Conservation (phyloP, 1,284 basidiomycete genomes). For the Tetrapyrgos nigripes region DNA sequence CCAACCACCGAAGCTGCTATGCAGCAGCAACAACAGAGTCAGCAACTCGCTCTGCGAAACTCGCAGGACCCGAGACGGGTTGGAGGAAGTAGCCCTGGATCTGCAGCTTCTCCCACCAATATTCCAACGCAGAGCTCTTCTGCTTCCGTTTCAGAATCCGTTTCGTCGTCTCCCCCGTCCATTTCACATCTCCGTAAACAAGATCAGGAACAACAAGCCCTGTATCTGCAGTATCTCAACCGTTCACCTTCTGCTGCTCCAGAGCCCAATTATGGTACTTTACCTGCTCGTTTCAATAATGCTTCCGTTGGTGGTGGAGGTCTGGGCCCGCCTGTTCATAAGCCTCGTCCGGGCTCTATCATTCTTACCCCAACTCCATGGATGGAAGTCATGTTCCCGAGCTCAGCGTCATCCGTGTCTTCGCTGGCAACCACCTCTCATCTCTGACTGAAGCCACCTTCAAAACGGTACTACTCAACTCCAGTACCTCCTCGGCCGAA, state of each 20-base stretch:
- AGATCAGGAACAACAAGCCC: slow-evolving; percentile 87
- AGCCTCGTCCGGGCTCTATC: slow-evolving; percentile 75
- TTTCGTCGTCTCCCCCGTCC: slow-evolving; percentile 38
- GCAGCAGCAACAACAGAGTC: slow-evolving; percentile 61
- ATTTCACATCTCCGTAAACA: slow-evolving; percentile 80
- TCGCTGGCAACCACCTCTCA: slow-evolving; percentile 82
- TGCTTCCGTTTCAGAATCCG: slow-evolving; percentile 1
- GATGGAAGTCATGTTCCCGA: slow-evolving; percentile 79
- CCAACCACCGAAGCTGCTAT: slow-evolving; percentile 57
- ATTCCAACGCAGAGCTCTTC: slow-evolving; percentile 21
- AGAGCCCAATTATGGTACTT: slow-evolving; percentile 74
- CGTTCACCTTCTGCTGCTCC: slow-evolving; percentile 79
- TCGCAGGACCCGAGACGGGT: slow-evolving; percentile 36
- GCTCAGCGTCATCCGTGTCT: slow-evolving; percentile 90
- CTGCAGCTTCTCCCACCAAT: slow-evolving; percentile 44
- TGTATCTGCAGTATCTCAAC: slow-evolving; percentile 89
- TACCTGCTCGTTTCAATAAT: slow-evolving; percentile 67
- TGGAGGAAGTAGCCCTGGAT: slow-evolving; percentile 10
- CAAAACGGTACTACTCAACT: slow-evolving; percentile 95
- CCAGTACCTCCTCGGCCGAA: slow-evolving; percentile 83
- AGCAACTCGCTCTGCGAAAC: slow-evolving; percentile 35
- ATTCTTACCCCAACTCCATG: slow-evolving; percentile 66
- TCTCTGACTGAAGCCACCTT: slow-evolving; percentile 91
- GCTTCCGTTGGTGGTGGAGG: slow-evolving; percentile 41
- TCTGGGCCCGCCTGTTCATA: slow-evolving; percentile 55